Base-by-base conservation (phyloP, 2,329 filamentous ascomycete genomes). In the Talaromyces piceae region DNA sequence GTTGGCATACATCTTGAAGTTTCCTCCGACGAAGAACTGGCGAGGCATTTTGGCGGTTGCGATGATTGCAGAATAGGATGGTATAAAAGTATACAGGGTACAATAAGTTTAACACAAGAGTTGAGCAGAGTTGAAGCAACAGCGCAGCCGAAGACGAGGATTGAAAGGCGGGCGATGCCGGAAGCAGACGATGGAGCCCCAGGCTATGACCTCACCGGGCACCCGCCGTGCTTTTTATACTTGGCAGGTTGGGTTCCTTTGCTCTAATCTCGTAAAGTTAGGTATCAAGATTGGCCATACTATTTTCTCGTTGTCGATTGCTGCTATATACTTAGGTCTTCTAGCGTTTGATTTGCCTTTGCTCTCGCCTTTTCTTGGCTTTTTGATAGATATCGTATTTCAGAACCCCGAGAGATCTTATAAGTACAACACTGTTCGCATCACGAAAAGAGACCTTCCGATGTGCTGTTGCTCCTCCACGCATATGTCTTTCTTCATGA, bases 1-100 rank as follows among this genome's bases (percentile, higher is more conserved):
- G n/a, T 18, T 37, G 20, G 12, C 51, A 31, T 12, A 95, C 91
- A 97, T 97, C 82, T 98, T 97, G 80, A 97, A 97, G 86, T 98
- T 98, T 70, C 91, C 91, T 74, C 91, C 91, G 73, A 95, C 88
- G 73, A 95, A 95, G 81, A 95, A 95, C 79, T 90, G 87, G 79
- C 90, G 90, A 81, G 85, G 81, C 90, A 95, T 95, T 66, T 67
- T 88, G 81, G 75, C 69, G 45, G 5, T 4, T 13, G 33, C 1
- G 3, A n/a, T 41, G 25, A 22, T 22, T 28, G 30, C 48, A 7
- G 6, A n/a, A 18, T 5, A 16, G 8, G n/a, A 50, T 27, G 13
- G 6, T n/a, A 41, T n/a, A 20, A 49, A 53, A 33, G 31, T 33
- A 12, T 20, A 45, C 11, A 31, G 18, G 18, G 22, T 26, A 48